phyloP scores from a whole-genome alignment of 2,329 filamentous ascomycete species.

The Beauveria sp. region DNA sequence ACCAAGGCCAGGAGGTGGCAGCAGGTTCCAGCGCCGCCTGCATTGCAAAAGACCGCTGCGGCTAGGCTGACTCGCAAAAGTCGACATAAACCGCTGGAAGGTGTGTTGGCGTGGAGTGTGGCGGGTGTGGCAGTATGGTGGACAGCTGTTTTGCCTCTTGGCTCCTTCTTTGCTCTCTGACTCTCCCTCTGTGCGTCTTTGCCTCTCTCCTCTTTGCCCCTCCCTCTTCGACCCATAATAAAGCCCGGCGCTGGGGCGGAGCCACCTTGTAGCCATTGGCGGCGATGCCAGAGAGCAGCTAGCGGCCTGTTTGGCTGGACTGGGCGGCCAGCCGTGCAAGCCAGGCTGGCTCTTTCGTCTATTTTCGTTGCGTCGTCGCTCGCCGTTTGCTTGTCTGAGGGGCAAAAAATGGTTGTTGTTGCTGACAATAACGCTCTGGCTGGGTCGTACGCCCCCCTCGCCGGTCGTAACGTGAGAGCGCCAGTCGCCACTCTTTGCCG shows the following conservation, averaged over 20 bases:
- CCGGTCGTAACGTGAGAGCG: background rate
- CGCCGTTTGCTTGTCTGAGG: background rate
- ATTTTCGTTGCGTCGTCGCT: background rate
- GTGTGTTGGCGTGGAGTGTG: too few relatives aligned
- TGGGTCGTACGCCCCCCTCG: background rate
- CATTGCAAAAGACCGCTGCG: background rate
- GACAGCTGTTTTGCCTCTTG: background rate
- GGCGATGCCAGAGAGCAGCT: background rate
- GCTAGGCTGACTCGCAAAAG: background rate
- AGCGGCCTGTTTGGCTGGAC: background rate
- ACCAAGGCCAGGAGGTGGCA: background rate
- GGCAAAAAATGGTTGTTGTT: background rate
- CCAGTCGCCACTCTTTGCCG: background rate
- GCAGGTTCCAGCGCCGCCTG: background rate
- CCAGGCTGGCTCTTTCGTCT: background rate
- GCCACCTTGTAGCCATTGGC: background rate
- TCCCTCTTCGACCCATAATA: background rate
- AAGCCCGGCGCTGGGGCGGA: background rate
- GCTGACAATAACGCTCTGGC: constrained; percentile 6
- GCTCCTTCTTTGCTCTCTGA: background rate
- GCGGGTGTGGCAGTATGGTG: background rate
- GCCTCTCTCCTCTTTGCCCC: background rate
- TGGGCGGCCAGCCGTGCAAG: background rate
- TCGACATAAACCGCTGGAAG: background rate
- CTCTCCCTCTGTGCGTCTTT: background rate